Evolutionary conservation across 495 filamentous ascomycete genomes (phyloP), one percentile per base, ranked within the genome.

Genomic region (Amorphotheca resinae): DNA sequence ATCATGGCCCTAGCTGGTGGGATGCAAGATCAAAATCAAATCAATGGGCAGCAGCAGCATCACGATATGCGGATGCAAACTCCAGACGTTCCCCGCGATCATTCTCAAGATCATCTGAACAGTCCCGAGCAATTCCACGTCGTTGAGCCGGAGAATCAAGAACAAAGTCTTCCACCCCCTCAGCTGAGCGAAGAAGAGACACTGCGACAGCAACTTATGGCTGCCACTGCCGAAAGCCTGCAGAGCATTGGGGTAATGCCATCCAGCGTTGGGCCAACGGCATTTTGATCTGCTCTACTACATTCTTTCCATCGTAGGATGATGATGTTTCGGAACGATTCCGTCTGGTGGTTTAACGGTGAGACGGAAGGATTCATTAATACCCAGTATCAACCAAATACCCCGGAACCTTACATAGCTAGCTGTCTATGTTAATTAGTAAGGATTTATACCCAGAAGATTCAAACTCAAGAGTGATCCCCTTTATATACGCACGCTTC

Each of bases 1-100:
- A 79, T 87, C 52, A 73, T 84, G 65, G 66, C 70, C 2, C 63
- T 79, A 28, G 72, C 69, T 2, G 65, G 67, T 22, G 60, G 60
- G 9, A 32, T 54, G 26, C 2, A 14, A 6, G 33, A 36, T 36
- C 14, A 20, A 15, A 17, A 18, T 18, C 14, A 20, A 15, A 17
- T 8, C 18, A 22, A 28, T 28, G 21, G 22, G 16, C 17, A 23
- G 25, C 1, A 4, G 14, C 12, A 28, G 17, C 7, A 2, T 22
- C 17, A 38, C 9, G 7, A 28, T 14, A 23, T 15, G 9, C 21
- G 4, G 17, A 9, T 38, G 7, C 35, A 38, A 17, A 28, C 22
- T 40, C 38, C 22, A 11, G 18, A 40, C 9, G 12, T n/a, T 25
- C 15, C 22, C 7, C 38, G 42, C 18, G 26, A 46, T 33, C 37